Base-by-base conservation (phyloP, 805 yeast species). In the Schizosaccharomyces pombe region DNA sequence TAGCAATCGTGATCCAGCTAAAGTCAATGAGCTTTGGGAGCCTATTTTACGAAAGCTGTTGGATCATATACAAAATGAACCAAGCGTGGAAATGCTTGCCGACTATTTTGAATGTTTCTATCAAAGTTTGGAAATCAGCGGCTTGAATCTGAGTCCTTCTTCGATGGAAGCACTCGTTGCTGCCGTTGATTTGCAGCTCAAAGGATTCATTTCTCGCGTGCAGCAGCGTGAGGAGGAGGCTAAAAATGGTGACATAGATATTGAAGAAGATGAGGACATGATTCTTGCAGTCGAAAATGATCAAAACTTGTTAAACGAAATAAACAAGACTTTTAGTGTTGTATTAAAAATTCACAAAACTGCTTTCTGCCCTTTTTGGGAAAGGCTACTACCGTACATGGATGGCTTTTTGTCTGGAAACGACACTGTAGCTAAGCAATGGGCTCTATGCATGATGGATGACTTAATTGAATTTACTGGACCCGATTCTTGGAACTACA, bases 381-480 rank as follows among this genome's bases (percentile, higher is more conserved):
- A 80, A 64, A 63, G 68, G 2, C 62, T 85, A 57, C 72, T 79
- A 59, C 83, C 87, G 31, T 70, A 80, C 1, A 65, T 85, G 12
- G 73, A 80, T 0, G 66, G 76, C 11, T 78, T 77, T 62, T 66
- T 86, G 58, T 71, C 72, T 53, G 85, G 82, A 58, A 79, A 76
- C 39, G 81, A 80, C 61, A 72, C 75, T n/a, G 77, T 80, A 53
- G 69, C 82, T 58, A 78, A 77, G 57, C 71, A 82, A 52, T 84
- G 85, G 67, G 94, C 93, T 8, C 70, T 91, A 53, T 80, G 86
- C 57, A 78, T 82, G 14, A 72, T 84, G 51, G 80, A 85, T 58
- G 95, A 89, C 61, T 68, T 86, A 60, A 74, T 86, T 56, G 94
- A 87, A 66, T 78, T 73, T 65, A 73, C 84, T 52, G 95, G 95